phyloP scores from a whole-genome alignment of 2,329 filamentous ascomycete genomes.

The Pestalotiopsis sp. region DNA sequence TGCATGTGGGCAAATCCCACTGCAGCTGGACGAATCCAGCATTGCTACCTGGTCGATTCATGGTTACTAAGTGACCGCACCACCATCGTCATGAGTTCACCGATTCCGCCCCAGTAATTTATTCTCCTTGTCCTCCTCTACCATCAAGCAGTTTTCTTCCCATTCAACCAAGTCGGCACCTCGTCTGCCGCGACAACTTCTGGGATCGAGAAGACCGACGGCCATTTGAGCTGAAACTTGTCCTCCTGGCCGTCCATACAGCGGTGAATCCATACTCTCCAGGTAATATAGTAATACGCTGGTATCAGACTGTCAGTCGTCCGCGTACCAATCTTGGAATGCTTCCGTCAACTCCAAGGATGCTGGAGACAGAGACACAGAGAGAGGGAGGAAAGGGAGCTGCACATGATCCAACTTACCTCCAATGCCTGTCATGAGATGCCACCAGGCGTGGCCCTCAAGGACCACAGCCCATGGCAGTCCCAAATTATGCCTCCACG shows the following conservation, averaged over 20 bases:
- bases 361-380: background rate
- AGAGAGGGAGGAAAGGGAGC: background rate
- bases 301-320: background rate
- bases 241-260: constrained; percentile 74
- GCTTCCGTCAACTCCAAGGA: background rate
- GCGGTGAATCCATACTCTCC: constrained; percentile 81
- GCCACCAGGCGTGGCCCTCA: constrained; percentile 63
- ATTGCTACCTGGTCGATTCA: too few species aligned
- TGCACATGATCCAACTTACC: background rate
- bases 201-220: constrained; percentile 57
- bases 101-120: background rate
- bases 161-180: constrained; percentile 3
- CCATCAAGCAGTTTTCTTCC: constrained; percentile 6
- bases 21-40: too few species aligned
- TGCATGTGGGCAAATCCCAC: too few species aligned
- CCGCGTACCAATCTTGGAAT: background rate
- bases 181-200: constrained; percentile 42
- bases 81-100: too few species aligned
- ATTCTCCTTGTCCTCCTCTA: background rate
- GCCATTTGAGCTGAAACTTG: constrained; percentile 73
- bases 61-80: too few species aligned
- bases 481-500: constrained; percentile 68
- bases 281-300: constrained; percentile 82
- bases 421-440: constrained; percentile 79
- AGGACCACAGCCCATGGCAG: constrained; percentile 81